These are phyloP conservation scores for Cyberlindnera misumaiensis DNA, from an alignment of 805 yeast genomes.

Conservation along the genomic window DNA sequence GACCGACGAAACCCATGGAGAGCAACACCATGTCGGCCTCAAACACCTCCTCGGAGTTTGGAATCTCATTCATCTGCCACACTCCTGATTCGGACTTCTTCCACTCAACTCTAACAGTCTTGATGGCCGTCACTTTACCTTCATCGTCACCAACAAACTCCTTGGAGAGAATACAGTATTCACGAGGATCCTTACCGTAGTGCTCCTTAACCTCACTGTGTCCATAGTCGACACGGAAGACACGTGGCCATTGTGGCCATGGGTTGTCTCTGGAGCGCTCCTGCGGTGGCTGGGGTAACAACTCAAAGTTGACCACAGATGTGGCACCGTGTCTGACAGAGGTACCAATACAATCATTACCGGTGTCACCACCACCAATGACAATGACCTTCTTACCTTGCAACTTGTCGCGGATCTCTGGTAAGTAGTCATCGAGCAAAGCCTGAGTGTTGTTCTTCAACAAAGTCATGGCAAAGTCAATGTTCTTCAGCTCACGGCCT, in stretches of 20 bases:
- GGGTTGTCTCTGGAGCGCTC: constrained; percentile 91
- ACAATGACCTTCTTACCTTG: constrained; percentile 89
- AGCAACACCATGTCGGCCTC: constrained; percentile 90
- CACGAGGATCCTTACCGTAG: constrained; percentile 96
- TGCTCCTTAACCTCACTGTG: constrained; percentile 92
- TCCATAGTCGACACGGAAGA: constrained; percentile 96
- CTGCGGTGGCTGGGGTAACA: constrained; percentile 86
- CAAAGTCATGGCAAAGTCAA: constrained; percentile 92
- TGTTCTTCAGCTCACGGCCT: constrained; percentile 85
- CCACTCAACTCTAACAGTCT: constrained; percentile 98
- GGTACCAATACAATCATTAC: constrained; percentile 98
- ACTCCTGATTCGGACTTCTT: constrained; percentile 91
- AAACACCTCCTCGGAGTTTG: constrained; percentile 89
- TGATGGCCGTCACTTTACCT: constrained; percentile 92
- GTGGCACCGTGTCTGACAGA: constrained; percentile 96
- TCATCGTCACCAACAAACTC: constrained; percentile 93
- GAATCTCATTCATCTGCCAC: constrained; percentile 98
- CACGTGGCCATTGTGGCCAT: constrained; percentile 99
- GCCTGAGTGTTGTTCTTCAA: constrained; percentile 87
- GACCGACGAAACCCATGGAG: constrained; percentile 98
- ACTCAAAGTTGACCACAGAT: constrained; percentile 88
- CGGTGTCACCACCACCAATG: constrained; percentile 99
- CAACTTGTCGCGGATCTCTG: constrained; percentile 60
- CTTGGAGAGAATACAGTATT: constrained; percentile 89
- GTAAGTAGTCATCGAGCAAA: constrained; percentile 72